Evolutionary conservation across 805 yeast species (phyloP).

Genomic region (Lipomyces chichibuensis): DNA sequence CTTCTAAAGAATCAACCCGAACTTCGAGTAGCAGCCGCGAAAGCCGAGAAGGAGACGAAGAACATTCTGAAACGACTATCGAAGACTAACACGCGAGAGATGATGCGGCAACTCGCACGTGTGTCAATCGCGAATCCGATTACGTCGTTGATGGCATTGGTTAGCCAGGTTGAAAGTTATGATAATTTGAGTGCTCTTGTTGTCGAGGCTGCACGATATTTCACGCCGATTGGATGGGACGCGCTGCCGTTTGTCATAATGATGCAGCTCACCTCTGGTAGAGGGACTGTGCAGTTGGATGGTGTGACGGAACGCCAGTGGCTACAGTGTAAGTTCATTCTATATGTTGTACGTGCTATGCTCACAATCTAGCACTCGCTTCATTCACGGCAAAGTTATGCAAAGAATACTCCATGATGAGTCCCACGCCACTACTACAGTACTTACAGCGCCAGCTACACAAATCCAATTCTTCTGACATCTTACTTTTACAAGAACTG

Average conservation of each 20-base stretch:
- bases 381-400: slow-evolving; percentile 76
- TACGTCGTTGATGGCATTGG: slow-evolving; percentile 68
- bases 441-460: slow-evolving; percentile 67
- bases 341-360: neutral
- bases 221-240: slow-evolving; percentile 83
- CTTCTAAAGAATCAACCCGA: slow-evolving; percentile 58
- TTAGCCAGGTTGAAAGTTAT: slow-evolving; percentile 87
- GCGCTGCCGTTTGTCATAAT: slow-evolving; percentile 73
- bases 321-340: slow-evolving; percentile 57
- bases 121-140: slow-evolving; percentile 77
- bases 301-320: slow-evolving; percentile 82
- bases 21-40: slow-evolving; percentile 61
- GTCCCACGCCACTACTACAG: slow-evolving; percentile 61
- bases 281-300: slow-evolving; percentile 69
- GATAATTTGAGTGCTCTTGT: slow-evolving; percentile 80
- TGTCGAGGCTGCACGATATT: slow-evolving; percentile 75
- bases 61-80: slow-evolving; percentile 78
- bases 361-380: slow-evolving; percentile 56
- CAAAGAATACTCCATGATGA: slow-evolving; percentile 57
- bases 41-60: slow-evolving; percentile 78
- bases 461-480: slow-evolving; percentile 58
- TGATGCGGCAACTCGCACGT: slow-evolving; percentile 73
- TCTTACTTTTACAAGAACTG: slow-evolving; percentile 68
- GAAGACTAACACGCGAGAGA: slow-evolving; percentile 70
- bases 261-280: slow-evolving; percentile 68